Evolutionary conservation across 139 green algal species (phyloP), one percentile per base, ranked within the genome.

Genomic region (Tetraselmis chui): DNA sequence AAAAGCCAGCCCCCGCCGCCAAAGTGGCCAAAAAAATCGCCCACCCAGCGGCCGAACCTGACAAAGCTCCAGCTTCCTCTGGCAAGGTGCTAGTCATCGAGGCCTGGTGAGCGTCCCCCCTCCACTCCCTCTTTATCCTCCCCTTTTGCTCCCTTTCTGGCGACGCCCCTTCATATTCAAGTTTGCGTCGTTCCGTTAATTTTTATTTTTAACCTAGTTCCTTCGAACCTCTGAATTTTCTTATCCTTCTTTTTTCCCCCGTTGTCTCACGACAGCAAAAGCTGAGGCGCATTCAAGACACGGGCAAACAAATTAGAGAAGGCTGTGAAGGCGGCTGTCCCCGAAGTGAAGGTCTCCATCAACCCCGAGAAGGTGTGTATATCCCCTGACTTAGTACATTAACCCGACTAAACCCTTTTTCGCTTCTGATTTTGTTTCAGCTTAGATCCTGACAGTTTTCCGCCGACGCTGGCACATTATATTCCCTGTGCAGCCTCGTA

Each of bases 351-450:
- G 0, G 74, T 86, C 28, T 45, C 32, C 59, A 80, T 89, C 83
- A 89, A 89, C 80, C 85, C 85, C 0, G 85, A 86, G 18, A 89
- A 89, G 83, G 83, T 85, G 30, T 23, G 29, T 31, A 26, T 83
- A 1, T 74, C 1, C 26, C 28, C 2, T 75, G 45, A n/a, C n/a
- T n/a, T n/a, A n/a, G n/a, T n/a, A n/a, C n/a, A n/a, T n/a, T n/a
- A n/a, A n/a, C n/a, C n/a, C n/a, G n/a, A n/a, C n/a, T n/a, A n/a
- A n/a, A n/a, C n/a, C n/a, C n/a, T n/a, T n/a, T n/a, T n/a, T n/a
- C n/a, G n/a, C n/a, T n/a, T n/a, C n/a, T n/a, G n/a, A n/a, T n/a
- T n/a, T n/a, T n/a, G n/a, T n/a, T n/a, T n/a, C n/a, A n/a, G n/a
- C n/a, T n/a, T n/a, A n/a, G n/a, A n/a, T n/a, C n/a, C n/a, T n/a